These are phyloP conservation scores for Butyriboletus loyo DNA, from an alignment of 768 basidiomycete genomes.

Conservation along the genomic window DNA sequence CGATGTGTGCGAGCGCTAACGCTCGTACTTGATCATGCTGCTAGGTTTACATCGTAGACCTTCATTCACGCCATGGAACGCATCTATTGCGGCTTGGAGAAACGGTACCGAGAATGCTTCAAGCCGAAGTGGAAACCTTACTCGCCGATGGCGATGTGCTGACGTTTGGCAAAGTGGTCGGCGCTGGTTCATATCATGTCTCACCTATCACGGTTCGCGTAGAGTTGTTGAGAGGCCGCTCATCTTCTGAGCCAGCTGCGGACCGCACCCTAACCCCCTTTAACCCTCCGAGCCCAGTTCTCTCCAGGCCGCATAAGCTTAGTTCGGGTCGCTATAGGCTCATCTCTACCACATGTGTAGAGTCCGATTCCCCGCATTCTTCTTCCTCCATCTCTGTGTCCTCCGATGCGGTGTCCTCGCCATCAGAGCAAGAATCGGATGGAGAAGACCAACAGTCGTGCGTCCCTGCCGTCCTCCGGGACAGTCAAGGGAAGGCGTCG, in stretches of 20 bases:
- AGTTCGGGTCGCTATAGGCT: conserved; percentile 65
- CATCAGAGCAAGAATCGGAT: conserved; percentile 47
- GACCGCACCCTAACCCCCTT: conserved; percentile 3
- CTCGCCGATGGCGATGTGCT: conserved; percentile 67
- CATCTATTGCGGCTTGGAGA: conserved; percentile 58
- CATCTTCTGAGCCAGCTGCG: conserved; percentile 18
- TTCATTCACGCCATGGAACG: conserved; percentile 75
- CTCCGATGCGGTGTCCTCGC: conserved; percentile 29
- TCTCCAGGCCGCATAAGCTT: conserved; percentile 29
- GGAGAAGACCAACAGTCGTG: conserved; percentile 45
- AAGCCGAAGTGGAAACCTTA: conserved; percentile 51
- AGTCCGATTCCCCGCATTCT: conserved; percentile 26
- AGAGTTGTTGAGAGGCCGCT: conserved; percentile 40
- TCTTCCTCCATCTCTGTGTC: conserved; percentile 44
- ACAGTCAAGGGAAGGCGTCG: conserved; percentile 9
- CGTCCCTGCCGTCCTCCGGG: conserved; percentile 12
- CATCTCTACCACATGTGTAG: conserved; percentile 31
- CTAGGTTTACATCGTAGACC: conserved; percentile 69
- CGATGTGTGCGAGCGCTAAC: conserved; percentile 18
- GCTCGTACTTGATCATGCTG: neutral
- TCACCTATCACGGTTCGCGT: conserved; percentile 61
- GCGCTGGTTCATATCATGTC: conserved; percentile 57
- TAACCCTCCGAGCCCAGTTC: conserved; percentile 30
- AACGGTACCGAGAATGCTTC: conserved; percentile 43
- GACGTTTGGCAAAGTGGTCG: conserved; percentile 77